phyloP scores from a whole-genome alignment of 2,329 filamentous ascomycete species.

The Penicillium carneum region DNA sequence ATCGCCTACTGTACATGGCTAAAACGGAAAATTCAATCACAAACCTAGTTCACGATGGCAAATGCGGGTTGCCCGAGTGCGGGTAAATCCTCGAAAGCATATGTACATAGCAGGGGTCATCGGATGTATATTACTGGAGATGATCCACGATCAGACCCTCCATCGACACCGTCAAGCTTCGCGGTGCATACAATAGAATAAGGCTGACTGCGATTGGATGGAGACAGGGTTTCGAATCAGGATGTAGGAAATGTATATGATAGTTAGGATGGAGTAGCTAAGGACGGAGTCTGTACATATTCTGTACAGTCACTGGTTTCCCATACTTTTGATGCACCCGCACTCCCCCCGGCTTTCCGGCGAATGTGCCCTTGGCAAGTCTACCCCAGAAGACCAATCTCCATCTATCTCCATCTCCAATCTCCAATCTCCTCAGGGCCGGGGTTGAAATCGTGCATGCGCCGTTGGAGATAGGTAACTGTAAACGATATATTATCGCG shows the following conservation, averaged over 20 bases:
- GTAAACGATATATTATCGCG: background rate
- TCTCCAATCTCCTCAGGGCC: background rate
- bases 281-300: background rate
- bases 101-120: background rate
- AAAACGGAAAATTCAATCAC: conserved; percentile 12
- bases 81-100: background rate
- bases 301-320: background rate
- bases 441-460: conserved; percentile 19
- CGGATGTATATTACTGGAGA: background rate
- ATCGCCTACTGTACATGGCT: conserved; percentile 23
- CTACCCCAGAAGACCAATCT: conserved; percentile 12
- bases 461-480: conserved; percentile 12
- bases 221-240: background rate
- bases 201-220: conserved; percentile 14
- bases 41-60: conserved; percentile 24
- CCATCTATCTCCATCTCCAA: no score
- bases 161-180: conserved; percentile 18
- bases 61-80: conserved; percentile 10
- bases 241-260: background rate
- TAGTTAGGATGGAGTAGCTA: no score
- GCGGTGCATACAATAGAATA: background rate
- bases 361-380: conserved; percentile 13
- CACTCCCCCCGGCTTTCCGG: conserved; percentile 15
- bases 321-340: conserved; percentile 1
- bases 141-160: conserved; percentile 15